Base-by-base conservation (phyloP, 768 basidiomycete species). In the Pleurotus tuber-regium region DNA sequence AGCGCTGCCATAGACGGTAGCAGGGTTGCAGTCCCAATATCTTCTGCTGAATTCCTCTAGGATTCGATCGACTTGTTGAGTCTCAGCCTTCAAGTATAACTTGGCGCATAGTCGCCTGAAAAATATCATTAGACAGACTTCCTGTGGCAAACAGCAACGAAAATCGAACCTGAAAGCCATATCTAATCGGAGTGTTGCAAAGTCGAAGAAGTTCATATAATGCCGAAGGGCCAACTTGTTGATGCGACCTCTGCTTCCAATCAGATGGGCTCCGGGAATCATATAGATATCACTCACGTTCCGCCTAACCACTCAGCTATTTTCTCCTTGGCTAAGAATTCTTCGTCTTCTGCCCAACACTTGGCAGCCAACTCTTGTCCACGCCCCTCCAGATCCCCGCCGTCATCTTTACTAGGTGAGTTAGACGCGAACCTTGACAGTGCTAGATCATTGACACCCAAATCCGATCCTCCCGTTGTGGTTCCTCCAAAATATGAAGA, bases 281-380 rank as follows among this genome's bases (percentile, higher is more conserved):
- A n/a, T 56, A 41, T n/a, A 26, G 28, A 35, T 33, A 19, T 9
- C 36, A 87, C 95, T 72, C 59, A 98, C 94, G 80, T 71, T 64
- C 92, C 87, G 59, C 97, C 97, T 33, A 99, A 76, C 86, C 92
- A 99, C 66, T 97, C 93, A 1, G 96, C 94, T 59, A 98, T 92
- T 72, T 95, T 96, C 61, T 95, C 93, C 62, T 86, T 86, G 11
- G 82, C 74, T 59, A 95, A 66, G 63, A 94, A 95, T 12, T 77
- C 77, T 58, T 88, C 88, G 60, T 98, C 92, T 59, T 94, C 92
- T 26, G 81, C 78, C 80, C 90, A 92, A 67, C 90, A 95, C 50
- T 84, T 80, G 29, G 74, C 68, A 0, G 95, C 94, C 38, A 91
- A 67, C 44, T 85, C 85, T 60, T 82, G 82, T 2, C 84, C 94